Conservation (phyloP, 2,329 filamentous ascomycete species). For the Apiospora aurea region DNA sequence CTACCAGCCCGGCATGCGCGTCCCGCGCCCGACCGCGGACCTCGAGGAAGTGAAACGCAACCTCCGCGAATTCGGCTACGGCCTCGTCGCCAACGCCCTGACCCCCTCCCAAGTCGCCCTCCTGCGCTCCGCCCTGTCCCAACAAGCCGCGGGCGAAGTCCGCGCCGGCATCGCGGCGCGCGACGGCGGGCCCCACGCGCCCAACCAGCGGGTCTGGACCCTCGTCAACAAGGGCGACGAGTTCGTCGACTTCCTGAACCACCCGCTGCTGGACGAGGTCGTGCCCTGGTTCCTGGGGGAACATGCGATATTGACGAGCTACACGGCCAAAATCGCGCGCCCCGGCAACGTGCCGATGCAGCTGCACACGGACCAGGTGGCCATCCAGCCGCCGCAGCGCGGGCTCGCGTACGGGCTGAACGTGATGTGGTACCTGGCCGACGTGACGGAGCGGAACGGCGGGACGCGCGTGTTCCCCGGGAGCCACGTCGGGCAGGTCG, state of each 20-base stretch:
- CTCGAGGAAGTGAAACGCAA: constrained; percentile 39
- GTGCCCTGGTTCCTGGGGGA: constrained; percentile 40
- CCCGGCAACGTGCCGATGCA: constrained; percentile 38
- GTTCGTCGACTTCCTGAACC: constrained; percentile 37
- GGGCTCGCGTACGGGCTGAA: constrained; percentile 37
- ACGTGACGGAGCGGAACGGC: constrained; percentile 43
- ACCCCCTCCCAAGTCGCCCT: not conserved
- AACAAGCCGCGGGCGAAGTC: constrained; percentile 9
- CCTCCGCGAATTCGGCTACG: constrained; percentile 38
- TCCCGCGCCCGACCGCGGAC: constrained; percentile 44
- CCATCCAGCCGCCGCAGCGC: constrained; percentile 36
- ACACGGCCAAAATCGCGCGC: constrained; percentile 41
- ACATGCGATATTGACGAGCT: constrained; percentile 38
- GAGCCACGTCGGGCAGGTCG: constrained; percentile 34
- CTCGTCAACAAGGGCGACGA: constrained; percentile 29
- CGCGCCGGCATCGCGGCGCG: constrained; percentile 27
- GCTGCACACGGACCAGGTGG: constrained; percentile 40
- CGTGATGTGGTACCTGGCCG: constrained; percentile 38
- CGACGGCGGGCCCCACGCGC: not conserved
- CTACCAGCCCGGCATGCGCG: constrained; percentile 39
- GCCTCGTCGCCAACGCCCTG: constrained; percentile 17
- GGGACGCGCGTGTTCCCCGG: constrained; percentile 39
- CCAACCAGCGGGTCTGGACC: constrained; percentile 34
- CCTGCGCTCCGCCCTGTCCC: not conserved
- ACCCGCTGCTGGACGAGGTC: constrained; percentile 38